Evolutionary conservation across 1,139 yeast genomes (phyloP), one percentile per base, ranked within the genome.

Genomic region (Suhomyces atakaporum): DNA sequence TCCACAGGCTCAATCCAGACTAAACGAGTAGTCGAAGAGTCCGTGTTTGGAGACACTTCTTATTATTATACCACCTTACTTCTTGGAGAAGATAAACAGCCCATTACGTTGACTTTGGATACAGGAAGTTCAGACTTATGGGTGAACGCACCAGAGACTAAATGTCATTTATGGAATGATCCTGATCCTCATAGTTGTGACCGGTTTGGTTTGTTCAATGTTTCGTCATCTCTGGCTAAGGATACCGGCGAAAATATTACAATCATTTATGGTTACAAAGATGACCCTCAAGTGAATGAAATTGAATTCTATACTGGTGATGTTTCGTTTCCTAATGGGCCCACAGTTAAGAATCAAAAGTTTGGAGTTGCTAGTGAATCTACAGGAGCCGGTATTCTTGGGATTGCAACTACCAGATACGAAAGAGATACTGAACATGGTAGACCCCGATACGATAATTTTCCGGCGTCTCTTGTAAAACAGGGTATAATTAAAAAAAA

Each of bases 401-500:
- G 20, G 8, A 8, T 18, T 18, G 20, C 20, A 18, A 18, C 5
- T 18, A 18, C 20, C n/a, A n/a, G n/a, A 18, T 5, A 18, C 8
- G 20, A 8, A 18, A 18, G 7, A 6, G 20, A 8, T 6, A 18
- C 20, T 18, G 20, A 8, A 18, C 5, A 18, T 18, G 20, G 20
- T 6, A 18, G 20, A 18, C 8, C 20, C 20, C 8, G 8, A 18
- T 18, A 18, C 8, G 20, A 18, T 18, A 18, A 18, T 18, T 18
- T 18, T 8, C 20, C 20, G 20, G 20, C 8, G 5, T 18, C 20
- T 6, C 20, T 18, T 6, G 20, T 18, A 5, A 18, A 18, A 18
- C 10, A 6, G 15, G 61, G 62, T 3, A 28, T 42, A 15, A 53
- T 55, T 34, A 31, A 35, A 16, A 50, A 47, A 37, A 38, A 39